Evolutionary conservation across 148 eudicot species (phyloP).

Genomic region (Fagopyrum tataricum): DNA sequence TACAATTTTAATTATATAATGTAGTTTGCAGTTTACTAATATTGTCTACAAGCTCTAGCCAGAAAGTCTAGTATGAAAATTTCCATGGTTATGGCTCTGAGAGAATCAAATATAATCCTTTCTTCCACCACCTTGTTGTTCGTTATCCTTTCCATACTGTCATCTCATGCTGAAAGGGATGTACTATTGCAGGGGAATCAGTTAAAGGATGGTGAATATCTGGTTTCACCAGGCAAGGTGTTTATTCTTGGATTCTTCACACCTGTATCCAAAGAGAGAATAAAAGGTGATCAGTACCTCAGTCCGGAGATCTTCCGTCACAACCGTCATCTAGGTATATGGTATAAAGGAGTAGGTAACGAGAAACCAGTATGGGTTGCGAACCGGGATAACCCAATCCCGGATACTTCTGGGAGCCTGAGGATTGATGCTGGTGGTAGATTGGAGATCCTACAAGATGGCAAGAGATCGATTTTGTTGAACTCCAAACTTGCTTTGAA

Average conservation of each 20-base stretch:
- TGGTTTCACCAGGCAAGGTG: background rate
- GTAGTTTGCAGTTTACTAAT: no score
- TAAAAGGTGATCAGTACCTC: background rate
- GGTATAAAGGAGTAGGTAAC: background rate
- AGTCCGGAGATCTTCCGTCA: background rate
- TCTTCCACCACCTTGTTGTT: no score
- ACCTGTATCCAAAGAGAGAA: background rate
- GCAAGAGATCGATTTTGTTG: background rate
- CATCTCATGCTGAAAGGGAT: background rate
- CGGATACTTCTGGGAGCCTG: background rate
- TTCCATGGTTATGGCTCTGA: no score
- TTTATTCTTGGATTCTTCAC: constrained; percentile 1
- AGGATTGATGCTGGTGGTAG: background rate
- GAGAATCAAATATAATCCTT: no score
- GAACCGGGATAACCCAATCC: constrained; percentile 5
- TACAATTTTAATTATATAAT: no score
- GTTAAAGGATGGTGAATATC: background rate
- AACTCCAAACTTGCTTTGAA: background rate
- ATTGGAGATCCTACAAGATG: background rate
- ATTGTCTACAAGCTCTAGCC: no score
- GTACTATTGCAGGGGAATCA: background rate
- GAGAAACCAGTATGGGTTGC: background rate
- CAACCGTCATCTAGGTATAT: constrained; percentile 3
- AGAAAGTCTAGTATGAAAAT: no score
- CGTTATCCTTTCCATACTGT: no score